These are phyloP conservation scores for Rhodotorula sp. DNA, from an alignment of 1,284 basidiomycete species.

Conservation along the genomic window DNA sequence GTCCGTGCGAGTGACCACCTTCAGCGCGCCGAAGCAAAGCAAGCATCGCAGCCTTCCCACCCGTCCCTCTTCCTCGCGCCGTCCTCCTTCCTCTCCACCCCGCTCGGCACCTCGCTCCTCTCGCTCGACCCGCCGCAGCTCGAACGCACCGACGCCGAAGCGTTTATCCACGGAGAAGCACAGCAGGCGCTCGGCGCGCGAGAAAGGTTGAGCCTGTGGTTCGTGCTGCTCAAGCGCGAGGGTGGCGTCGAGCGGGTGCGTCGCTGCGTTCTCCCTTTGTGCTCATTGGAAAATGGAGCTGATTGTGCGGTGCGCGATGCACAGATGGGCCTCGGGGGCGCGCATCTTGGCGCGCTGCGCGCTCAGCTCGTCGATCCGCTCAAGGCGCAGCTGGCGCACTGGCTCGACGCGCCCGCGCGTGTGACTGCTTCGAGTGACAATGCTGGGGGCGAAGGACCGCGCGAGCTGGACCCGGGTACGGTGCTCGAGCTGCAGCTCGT, in stretches of 20 bases:
- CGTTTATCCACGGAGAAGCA: background rate
- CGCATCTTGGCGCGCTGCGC: background rate
- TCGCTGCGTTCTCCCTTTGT: background rate
- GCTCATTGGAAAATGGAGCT: too few species aligned
- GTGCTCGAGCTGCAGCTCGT: conserved; percentile 7
- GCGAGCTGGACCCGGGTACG: background rate
- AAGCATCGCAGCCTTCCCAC: background rate
- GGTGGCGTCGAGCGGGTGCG: background rate
- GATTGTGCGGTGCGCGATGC: background rate
- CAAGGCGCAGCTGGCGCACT: background rate
- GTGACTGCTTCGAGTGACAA: too few species aligned
- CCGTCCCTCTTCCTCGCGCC: conserved; percentile 9
- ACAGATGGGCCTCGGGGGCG: conserved; percentile 1
- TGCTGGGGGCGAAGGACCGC: too few species aligned
- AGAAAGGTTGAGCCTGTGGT: conserved; percentile 17
- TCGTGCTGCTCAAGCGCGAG: conserved; percentile 19
- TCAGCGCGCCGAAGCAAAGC: background rate
- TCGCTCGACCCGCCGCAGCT: background rate
- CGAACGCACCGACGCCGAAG: background rate
- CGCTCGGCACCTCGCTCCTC: conserved; percentile 7
- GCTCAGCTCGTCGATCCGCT: conserved; percentile 1
- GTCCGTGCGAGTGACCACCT: background rate
- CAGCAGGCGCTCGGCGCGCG: background rate
- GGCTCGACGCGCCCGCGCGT: background rate
- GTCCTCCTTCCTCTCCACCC: background rate